These are phyloP conservation scores for Xenosphaeropsis pyriputrescens DNA, from an alignment of 2,329 filamentous ascomycete genomes.

Conservation along the genomic window DNA sequence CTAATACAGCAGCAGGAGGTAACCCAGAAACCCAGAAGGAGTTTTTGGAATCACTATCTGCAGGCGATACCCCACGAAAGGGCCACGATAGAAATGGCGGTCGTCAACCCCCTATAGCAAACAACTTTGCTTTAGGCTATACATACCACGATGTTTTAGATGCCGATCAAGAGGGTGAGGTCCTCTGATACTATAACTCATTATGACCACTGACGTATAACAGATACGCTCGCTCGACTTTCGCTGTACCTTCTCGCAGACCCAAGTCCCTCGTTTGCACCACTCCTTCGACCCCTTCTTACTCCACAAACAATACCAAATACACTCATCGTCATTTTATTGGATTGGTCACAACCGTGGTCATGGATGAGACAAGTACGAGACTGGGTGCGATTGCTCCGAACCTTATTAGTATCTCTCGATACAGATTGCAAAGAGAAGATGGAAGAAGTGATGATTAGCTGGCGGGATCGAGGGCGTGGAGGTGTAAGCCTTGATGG, in stretches of 20 bases:
- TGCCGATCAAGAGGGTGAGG: conserved; percentile 75
- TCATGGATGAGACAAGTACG: conserved; percentile 79
- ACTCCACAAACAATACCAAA: conserved; percentile 74
- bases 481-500: conserved; percentile 50
- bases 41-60: conserved; percentile 51
- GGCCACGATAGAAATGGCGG: conserved; percentile 29
- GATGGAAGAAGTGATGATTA: conserved; percentile 74
- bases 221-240: conserved; percentile 79
- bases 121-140: conserved; percentile 84
- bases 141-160: conserved; percentile 93
- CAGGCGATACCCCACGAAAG: conserved; percentile 21
- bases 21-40: conserved; percentile 72
- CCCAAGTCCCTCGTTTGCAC: conserved; percentile 68
- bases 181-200: neutral
- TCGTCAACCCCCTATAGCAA: conserved; percentile 67
- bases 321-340: conserved; percentile 76
- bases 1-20: conserved; percentile 38
- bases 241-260: conserved; percentile 82
- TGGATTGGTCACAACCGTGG: conserved; percentile 94
- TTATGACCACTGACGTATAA: conserved; percentile 9
- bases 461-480: conserved; percentile 64
- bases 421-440: conserved; percentile 64
- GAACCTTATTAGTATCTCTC: conserved; percentile 59
- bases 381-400: conserved; percentile 77
- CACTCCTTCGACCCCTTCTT: conserved; percentile 70